Evolutionary conservation across 768 basidiomycete genomes (phyloP).

Genomic region (Tricholoma sp.): DNA sequence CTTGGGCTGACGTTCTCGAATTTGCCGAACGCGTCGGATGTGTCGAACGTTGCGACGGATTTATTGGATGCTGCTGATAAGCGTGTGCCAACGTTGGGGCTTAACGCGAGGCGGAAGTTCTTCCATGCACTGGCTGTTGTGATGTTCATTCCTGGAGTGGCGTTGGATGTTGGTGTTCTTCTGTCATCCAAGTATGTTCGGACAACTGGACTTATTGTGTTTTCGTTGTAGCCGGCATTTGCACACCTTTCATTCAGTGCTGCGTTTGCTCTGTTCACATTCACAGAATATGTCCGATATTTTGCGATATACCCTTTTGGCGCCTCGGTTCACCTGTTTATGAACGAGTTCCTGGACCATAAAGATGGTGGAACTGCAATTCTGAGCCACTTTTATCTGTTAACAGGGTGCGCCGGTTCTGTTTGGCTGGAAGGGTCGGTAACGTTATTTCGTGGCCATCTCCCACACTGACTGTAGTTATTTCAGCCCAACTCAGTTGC

Average conservation of each 20-base stretch:
- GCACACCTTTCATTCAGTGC: constrained; percentile 91
- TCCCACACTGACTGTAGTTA: neutral
- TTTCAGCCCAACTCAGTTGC: constrained; percentile 36
- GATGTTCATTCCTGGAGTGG: constrained; percentile 96
- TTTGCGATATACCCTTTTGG: constrained; percentile 98
- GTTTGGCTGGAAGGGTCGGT: constrained; percentile 94
- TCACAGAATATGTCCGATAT: constrained; percentile 96
- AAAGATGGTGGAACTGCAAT: constrained; percentile 96
- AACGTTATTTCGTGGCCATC: constrained; percentile 3
- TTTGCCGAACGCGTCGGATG: constrained; percentile 46
- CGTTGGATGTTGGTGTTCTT: constrained; percentile 68
- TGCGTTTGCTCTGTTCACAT: constrained; percentile 92
- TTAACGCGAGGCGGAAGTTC: constrained; percentile 93
- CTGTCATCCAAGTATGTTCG: constrained; percentile 4
- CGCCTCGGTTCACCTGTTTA: constrained; percentile 87
- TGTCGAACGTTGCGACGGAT: constrained; percentile 56
- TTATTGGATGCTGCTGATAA: constrained; percentile 85
- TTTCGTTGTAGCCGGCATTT: constrained; percentile 79
- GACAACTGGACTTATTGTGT: constrained; percentile 9
- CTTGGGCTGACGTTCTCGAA: constrained; percentile 42
- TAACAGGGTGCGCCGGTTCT: constrained; percentile 91
- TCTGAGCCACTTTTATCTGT: constrained; percentile 93
- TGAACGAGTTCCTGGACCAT: constrained; percentile 95
- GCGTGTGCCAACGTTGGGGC: constrained; percentile 79
- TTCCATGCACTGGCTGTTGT: constrained; percentile 94